A percentile compares a stretch with the other conserved stretches of the same genome.
Conservation (phyloP, 1,284 basidiomycete species). For the Leccinum subspadiceum region DNA sequence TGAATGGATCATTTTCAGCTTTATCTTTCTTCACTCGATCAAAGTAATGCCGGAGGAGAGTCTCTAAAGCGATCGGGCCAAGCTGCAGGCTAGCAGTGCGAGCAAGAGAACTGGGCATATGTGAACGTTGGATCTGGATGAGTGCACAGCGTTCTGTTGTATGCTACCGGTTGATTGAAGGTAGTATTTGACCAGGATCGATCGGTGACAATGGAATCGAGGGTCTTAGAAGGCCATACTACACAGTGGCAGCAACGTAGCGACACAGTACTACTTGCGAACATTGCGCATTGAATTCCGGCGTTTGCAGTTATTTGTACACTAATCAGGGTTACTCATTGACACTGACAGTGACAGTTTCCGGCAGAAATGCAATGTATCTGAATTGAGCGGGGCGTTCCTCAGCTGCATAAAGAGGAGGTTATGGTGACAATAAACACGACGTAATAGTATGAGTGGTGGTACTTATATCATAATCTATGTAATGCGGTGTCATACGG, state of each 20-base stretch:
- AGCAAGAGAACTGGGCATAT: constrained; percentile 51
- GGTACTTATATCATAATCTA: constrained; percentile 35
- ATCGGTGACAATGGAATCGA: not conserved
- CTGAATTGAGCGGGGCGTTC: constrained; percentile 29
- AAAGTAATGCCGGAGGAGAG: constrained; percentile 81
- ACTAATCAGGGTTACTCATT: too few relatives aligned
- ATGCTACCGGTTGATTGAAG: not conserved
- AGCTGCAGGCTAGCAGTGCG: constrained; percentile 61
- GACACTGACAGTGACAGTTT: too few relatives aligned
- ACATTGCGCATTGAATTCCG: too few relatives aligned
- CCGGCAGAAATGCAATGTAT: not conserved
- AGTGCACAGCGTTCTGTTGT: not conserved
- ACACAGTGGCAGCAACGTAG: too few relatives aligned
- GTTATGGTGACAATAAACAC: constrained; percentile 18
- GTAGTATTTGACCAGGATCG: not conserved
- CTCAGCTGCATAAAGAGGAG: constrained; percentile 15
- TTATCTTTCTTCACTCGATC: constrained; percentile 54
- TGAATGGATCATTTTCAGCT: constrained; percentile 26
- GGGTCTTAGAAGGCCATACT: not conserved
- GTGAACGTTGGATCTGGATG: not conserved
- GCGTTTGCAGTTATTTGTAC: not conserved
- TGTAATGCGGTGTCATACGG: constrained; percentile 18
- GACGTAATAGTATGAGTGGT: constrained; percentile 29
- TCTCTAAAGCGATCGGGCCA: constrained; percentile 76
- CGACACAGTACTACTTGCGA: too few relatives aligned